Conservation (phyloP, 768 basidiomycete genomes). For the Boletus vinaceobasis region DNA sequence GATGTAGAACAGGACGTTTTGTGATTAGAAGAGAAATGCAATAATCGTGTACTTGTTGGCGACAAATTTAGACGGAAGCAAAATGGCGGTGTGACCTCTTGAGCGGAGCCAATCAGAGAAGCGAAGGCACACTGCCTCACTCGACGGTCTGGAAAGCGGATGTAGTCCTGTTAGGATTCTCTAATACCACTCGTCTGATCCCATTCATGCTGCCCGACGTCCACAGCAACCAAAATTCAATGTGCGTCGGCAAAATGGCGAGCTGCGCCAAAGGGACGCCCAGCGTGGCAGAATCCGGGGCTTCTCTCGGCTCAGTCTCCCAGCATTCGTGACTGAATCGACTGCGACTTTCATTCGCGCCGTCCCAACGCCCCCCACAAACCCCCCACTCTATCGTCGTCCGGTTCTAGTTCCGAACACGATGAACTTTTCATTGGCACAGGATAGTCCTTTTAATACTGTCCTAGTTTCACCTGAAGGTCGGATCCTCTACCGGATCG, state of each 20-base stretch:
- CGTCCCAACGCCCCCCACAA: slow-evolving; percentile 8
- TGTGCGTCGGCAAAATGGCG: not conserved
- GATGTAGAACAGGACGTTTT: not conserved
- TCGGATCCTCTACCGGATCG: slow-evolving; percentile 28
- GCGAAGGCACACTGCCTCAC: slow-evolving; percentile 30
- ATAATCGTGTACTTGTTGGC: slow-evolving; percentile 10
- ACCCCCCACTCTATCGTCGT: not conserved
- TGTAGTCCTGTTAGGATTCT: slow-evolving; percentile 16
- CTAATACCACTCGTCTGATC: not conserved
- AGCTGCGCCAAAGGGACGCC: slow-evolving; percentile 19
- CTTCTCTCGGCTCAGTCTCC: slow-evolving; percentile 30
- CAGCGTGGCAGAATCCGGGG: slow-evolving; percentile 33
- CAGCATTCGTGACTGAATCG: slow-evolving; percentile 12
- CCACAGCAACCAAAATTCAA: not conserved
- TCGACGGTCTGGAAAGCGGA: slow-evolving; percentile 10
- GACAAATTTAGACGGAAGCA: not conserved
- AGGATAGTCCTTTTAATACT: slow-evolving; percentile 33
- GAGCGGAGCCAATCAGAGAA: slow-evolving; percentile 23
- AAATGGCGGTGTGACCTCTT: slow-evolving; percentile 1
- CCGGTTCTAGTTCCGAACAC: not conserved
- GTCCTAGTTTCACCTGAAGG: slow-evolving; percentile 30
- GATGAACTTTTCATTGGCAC: slow-evolving; percentile 32
- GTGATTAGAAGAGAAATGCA: not conserved
- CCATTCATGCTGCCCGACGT: slow-evolving; percentile 3
- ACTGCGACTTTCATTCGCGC: slow-evolving; percentile 5